phyloP scores from a whole-genome alignment of 2,329 filamentous ascomycete genomes.

The Raffaelea deltoideospora region DNA sequence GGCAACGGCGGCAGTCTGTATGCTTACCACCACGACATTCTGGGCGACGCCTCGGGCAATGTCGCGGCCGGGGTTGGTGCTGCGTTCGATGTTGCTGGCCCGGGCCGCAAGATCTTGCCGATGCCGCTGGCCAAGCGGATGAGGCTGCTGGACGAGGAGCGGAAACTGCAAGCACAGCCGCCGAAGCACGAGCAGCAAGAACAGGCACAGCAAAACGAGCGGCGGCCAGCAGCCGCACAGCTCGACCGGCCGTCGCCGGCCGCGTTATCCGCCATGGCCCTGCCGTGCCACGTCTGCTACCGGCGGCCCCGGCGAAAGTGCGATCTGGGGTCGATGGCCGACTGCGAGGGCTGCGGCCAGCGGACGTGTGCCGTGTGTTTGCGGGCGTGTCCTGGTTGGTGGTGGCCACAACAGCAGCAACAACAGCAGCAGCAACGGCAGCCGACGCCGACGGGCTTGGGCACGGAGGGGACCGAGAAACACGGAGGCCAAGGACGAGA shows the following conservation, averaged over 20 bases:
- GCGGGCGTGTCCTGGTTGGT: constrained; percentile 43
- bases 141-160: too few species aligned
- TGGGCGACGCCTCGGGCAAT: too few species aligned
- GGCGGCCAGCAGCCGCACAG: too few species aligned
- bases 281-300: constrained; percentile 52
- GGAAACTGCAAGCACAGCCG: too few species aligned
- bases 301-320: constrained; percentile 48
- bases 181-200: too few species aligned
- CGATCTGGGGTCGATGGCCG: constrained; percentile 50
- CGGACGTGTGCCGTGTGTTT: constrained; percentile 57
- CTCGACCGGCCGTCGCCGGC: neutral
- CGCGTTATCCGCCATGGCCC: neutral
- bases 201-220: too few species aligned
- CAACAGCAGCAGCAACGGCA: too few species aligned
- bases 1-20: neutral
- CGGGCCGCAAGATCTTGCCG: neutral
- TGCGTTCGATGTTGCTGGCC: too few species aligned
- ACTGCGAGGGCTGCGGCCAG: constrained; percentile 45
- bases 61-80: too few species aligned
- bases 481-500: neutral
- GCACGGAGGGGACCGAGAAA: constrained; percentile 4
- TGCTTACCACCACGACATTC: too few species aligned
- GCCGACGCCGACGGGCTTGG: constrained; percentile 8
- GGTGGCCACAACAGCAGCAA: too few species aligned
- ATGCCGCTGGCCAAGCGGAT: too few species aligned